phyloP scores from a whole-genome alignment of 768 basidiomycete genomes.

The Xerocomellus dryophilus region DNA sequence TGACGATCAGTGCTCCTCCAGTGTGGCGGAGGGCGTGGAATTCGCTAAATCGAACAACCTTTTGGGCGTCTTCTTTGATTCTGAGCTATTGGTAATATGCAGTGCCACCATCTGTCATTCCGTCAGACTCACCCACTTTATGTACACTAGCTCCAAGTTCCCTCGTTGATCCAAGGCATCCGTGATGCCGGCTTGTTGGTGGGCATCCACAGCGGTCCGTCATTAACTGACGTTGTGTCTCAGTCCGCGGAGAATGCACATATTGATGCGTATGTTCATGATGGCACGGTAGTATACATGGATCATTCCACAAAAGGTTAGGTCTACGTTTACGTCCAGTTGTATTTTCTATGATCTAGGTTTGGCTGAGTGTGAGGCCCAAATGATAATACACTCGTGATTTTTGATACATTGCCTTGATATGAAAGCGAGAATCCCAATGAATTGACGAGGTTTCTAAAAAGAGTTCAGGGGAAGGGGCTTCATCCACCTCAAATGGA shows the following conservation, averaged over 20 bases:
- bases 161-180: conserved; percentile 84
- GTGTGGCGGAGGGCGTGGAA: conserved; percentile 87
- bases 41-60: conserved; percentile 92
- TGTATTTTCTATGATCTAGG: conserved; percentile 26
- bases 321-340: conserved; percentile 23
- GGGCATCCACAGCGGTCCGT: conserved; percentile 70
- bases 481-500: conserved; percentile 45
- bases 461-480: background rate
- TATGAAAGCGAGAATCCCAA: conserved; percentile 14
- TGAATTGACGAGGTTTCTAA: conserved; percentile 10
- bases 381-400: conserved; percentile 17
- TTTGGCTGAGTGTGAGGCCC: conserved; percentile 18
- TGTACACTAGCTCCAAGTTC: conserved; percentile 63
- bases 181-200: conserved; percentile 86
- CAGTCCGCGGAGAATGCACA: conserved; percentile 43
- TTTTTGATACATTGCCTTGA: conserved; percentile 26
- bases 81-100: conserved; percentile 70
- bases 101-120: conserved; percentile 1
- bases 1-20: conserved; percentile 51
- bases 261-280: conserved; percentile 67
- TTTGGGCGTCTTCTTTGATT: conserved; percentile 87
- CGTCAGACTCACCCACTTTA: conserved; percentile 13
- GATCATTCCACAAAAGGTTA: conserved; percentile 56
- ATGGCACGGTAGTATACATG: conserved; percentile 64
- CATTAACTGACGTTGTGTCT: conserved; percentile 37